A percentile compares a stretch with the other conserved stretches of the same genome.
Conservation (phyloP, 164 flowering plant genomes). For the Aristolochia fimbriata region DNA sequence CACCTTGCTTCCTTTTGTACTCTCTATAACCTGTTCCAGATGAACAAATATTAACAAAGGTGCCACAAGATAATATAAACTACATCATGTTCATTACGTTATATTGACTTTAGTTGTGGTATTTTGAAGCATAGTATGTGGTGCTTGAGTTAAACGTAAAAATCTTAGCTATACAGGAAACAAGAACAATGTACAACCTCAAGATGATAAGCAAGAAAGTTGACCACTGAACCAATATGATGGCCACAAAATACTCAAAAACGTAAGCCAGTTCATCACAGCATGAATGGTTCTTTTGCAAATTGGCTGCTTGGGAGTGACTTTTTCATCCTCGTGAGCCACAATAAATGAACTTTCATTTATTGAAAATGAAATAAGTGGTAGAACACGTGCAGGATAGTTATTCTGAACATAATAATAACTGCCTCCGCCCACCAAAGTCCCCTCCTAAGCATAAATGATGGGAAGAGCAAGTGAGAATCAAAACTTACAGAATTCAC, state of each 20-base stretch:
- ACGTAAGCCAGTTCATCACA: too few relatives aligned
- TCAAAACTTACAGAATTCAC: slow-evolving; percentile 37
- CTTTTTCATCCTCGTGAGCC: too few relatives aligned
- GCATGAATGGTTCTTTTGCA: too few relatives aligned
- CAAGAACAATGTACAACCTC: background rate
- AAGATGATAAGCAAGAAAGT: background rate
- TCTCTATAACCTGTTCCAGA: slow-evolving; percentile 56
- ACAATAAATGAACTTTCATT: too few relatives aligned
- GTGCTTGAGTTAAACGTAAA: background rate
- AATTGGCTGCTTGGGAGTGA: too few relatives aligned
- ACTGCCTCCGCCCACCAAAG: too few relatives aligned
- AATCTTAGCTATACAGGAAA: background rate
- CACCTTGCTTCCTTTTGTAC: slow-evolving; percentile 75
- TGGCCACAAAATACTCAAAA: too few relatives aligned
- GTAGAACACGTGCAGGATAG: too few relatives aligned
- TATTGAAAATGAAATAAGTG: too few relatives aligned
- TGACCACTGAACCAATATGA: too few relatives aligned
- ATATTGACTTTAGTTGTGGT: background rate
- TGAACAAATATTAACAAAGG: background rate
- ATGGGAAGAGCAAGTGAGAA: background rate
- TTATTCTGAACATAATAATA: too few relatives aligned
- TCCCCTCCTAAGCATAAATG: background rate
- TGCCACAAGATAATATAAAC: background rate
- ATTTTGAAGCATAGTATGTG: too few relatives aligned
- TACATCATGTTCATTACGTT: background rate